phyloP scores from a whole-genome alignment of 306 rosid species.

The Coriaria nepalensis region DNA sequence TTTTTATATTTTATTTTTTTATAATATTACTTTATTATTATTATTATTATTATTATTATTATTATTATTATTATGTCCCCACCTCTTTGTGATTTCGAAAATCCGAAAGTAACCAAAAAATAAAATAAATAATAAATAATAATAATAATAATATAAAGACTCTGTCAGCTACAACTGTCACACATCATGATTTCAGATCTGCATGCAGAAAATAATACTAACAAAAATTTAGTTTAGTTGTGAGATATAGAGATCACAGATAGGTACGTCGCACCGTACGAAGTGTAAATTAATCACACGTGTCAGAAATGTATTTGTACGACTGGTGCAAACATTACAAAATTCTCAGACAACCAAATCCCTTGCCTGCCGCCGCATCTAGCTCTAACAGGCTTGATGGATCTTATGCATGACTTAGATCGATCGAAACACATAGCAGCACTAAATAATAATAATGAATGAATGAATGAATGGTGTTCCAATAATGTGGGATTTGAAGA shows the following conservation, averaged over 20 bases:
- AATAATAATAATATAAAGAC: neutral
- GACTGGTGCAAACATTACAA: conserved; percentile 4
- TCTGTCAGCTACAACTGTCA: conserved; percentile 24
- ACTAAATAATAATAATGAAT: too few relatives aligned
- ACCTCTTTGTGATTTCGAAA: too few relatives aligned
- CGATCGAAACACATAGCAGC: too few relatives aligned
- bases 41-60: too few relatives aligned
- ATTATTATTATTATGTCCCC: too few relatives aligned
- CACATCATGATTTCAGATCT: conserved; percentile 12
- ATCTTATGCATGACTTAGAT: too few relatives aligned
- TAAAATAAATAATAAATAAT: conserved; percentile 1
- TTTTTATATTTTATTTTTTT: too few relatives aligned
- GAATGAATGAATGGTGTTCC: too few relatives aligned
- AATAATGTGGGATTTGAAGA: too few relatives aligned
- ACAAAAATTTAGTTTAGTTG: too few relatives aligned
- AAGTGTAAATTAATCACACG: conserved; percentile 11
- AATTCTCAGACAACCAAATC: conserved; percentile 19
- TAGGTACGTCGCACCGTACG: conserved; percentile 31
- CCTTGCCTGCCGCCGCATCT: conserved; percentile 14
- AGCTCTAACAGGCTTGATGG: too few relatives aligned
- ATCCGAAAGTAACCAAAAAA: neutral
- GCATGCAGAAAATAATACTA: neutral
- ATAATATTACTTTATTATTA: too few relatives aligned
- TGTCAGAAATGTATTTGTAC: neutral
- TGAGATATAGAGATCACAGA: conserved; percentile 3